These are phyloP conservation scores for Russula sp. DNA, from an alignment of 768 basidiomycete species.

Conservation along the genomic window DNA sequence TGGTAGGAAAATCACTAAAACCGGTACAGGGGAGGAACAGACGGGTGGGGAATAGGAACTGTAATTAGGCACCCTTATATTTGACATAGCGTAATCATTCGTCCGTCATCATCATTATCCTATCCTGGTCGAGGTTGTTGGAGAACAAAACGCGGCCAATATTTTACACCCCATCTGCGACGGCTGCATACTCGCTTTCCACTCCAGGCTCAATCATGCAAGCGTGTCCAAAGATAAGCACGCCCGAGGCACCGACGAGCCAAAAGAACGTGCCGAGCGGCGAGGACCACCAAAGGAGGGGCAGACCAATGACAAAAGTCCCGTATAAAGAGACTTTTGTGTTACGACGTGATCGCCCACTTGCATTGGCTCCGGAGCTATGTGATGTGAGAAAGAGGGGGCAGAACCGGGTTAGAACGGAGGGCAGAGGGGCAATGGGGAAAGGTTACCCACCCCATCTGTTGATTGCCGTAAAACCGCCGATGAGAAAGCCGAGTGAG, in stretches of 20 bases:
- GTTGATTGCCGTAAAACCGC: conserved; percentile 88
- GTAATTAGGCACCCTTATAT: neutral
- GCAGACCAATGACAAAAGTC: conserved; percentile 87
- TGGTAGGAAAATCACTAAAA: neutral
- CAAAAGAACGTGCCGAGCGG: conserved; percentile 88
- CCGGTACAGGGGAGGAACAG: neutral
- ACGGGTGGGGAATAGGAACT: neutral
- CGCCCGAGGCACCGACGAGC: conserved; percentile 83
- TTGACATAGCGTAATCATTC: neutral
- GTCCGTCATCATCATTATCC: neutral
- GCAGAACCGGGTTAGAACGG: conserved; percentile 5
- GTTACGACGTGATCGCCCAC: conserved; percentile 79
- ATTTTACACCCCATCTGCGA: conserved; percentile 57
- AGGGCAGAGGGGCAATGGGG: neutral
- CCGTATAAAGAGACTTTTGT: conserved; percentile 85
- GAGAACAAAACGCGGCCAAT: conserved; percentile 2
- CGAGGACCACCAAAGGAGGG: conserved; percentile 75
- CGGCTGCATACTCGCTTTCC: conserved; percentile 85
- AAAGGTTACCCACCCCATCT: conserved; percentile 63
- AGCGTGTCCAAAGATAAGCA: conserved; percentile 86
- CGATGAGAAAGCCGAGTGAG: conserved; percentile 83
- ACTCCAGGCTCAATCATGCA: conserved; percentile 89
- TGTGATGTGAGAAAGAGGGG: neutral
- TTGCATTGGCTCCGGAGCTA: conserved; percentile 83
- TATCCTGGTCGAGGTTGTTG: no score